A percentile compares a stretch with the other conserved stretches of the same genome.
phyloP scores from a whole-genome alignment of 352 stramenopile genomes.

The Phytophthora quininea region DNA sequence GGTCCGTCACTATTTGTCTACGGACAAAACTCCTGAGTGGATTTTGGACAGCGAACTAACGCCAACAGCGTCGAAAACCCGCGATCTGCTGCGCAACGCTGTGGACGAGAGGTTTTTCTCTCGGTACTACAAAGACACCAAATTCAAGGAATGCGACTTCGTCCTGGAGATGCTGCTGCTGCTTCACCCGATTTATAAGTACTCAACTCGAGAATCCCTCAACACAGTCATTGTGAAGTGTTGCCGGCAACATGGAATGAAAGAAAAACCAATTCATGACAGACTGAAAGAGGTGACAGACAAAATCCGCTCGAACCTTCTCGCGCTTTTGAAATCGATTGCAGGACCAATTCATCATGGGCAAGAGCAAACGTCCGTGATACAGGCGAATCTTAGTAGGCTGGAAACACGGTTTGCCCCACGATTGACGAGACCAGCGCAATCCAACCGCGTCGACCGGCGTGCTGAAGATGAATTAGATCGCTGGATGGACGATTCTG shows the following conservation, averaged over 20 bases:
- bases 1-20: conserved; percentile 20
- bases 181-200: conserved; percentile 17
- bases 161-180: conserved; percentile 17
- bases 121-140: conserved; percentile 7
- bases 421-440: neutral
- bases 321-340: conserved; percentile 1
- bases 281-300: conserved; percentile 8
- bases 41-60: conserved; percentile 16
- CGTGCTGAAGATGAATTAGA: conserved; percentile 18
- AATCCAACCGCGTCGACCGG: neutral
- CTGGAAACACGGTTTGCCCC: conserved; percentile 10
- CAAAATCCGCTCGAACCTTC: conserved; percentile 20
- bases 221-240: conserved; percentile 9
- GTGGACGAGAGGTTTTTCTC: conserved; percentile 17
- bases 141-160: conserved; percentile 11
- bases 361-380: neutral
- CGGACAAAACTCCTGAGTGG: conserved; percentile 15
- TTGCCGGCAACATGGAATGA: conserved; percentile 5
- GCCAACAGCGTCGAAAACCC: conserved; percentile 10
- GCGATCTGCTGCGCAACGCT: neutral
- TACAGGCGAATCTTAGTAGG: neutral
- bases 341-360: conserved; percentile 8
- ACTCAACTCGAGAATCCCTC: conserved; percentile 5
- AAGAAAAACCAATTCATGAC: conserved; percentile 5
- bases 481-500: conserved; percentile 10